These are phyloP conservation scores for Mortierella sp. DNA, from an alignment of 371 early-diverging fungal genomes.

Conservation along the genomic window DNA sequence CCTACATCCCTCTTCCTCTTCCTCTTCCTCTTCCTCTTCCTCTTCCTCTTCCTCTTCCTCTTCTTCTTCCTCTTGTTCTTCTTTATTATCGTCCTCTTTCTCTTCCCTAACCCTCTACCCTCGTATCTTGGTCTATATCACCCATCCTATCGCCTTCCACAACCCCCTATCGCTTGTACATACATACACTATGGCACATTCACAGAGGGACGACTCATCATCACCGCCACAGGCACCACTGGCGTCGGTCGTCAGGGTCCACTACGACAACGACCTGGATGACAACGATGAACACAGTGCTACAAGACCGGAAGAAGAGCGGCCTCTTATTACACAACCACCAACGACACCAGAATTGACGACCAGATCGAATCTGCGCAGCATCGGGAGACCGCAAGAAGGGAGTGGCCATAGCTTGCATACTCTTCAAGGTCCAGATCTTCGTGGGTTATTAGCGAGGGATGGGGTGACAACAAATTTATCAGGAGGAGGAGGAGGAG, in stretches of 20 bases:
- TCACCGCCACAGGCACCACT: background rate
- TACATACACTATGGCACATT: background rate
- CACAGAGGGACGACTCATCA: background rate
- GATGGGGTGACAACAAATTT: background rate
- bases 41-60: background rate
- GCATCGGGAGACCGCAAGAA: conserved; percentile 7
- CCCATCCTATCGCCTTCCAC: background rate
- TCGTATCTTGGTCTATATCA: background rate
- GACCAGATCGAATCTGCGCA: background rate
- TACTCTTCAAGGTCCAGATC: conserved; percentile 20
- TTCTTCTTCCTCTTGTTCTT: background rate
- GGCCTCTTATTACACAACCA: conserved; percentile 13
- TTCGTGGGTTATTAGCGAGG: background rate
- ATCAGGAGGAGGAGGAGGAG: background rate
- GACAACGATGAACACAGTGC: conserved; percentile 17
- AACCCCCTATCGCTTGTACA: background rate
- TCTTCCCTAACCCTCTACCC: background rate
- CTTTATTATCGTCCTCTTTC: background rate
- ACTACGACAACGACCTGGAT: conserved; percentile 30
- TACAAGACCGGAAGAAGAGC: background rate
- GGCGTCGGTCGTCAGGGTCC: conserved; percentile 27
- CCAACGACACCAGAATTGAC: background rate
- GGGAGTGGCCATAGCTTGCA: conserved; percentile 36
- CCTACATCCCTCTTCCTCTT: too few relatives aligned
- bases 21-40: background rate